Evolutionary conservation across 2,329 filamentous ascomycete genomes (phyloP).

Genomic region (Sclerotinia sclerotiorum): DNA sequence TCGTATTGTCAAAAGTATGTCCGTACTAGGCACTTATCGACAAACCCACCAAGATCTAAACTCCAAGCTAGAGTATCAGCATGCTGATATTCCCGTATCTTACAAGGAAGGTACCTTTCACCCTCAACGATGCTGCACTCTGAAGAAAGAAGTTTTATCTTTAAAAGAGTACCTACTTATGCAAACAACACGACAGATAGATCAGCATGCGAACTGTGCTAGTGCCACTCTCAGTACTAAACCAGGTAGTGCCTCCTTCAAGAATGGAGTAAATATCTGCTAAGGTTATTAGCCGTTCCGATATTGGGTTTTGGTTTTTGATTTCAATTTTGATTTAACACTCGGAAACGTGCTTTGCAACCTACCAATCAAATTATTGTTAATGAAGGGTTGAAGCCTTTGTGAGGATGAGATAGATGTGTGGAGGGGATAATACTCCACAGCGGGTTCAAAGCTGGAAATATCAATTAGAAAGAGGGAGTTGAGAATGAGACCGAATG

Average conservation of each 20-base stretch:
- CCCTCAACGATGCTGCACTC: background rate
- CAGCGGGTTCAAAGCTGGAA: background rate
- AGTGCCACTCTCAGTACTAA: background rate
- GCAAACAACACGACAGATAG: background rate
- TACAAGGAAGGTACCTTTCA: background rate
- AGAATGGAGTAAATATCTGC: slow-evolving; percentile 2
- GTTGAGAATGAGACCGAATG: background rate
- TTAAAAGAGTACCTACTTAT: background rate
- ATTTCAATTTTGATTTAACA: background rate
- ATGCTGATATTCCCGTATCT: background rate
- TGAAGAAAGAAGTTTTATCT: background rate
- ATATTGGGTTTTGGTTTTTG: background rate
- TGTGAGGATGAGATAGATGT: background rate
- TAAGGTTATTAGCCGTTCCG: slow-evolving; percentile 5
- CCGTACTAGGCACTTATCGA: background rate
- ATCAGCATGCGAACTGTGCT: slow-evolving; percentile 3
- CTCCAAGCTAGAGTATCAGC: background rate
- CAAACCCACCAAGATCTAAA: background rate
- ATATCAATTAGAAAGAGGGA: background rate
- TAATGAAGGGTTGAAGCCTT: background rate
- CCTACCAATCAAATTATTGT: background rate
- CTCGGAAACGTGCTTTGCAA: background rate
- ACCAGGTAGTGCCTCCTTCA: background rate
- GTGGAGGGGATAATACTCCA: background rate
- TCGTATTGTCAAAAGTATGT: too few species aligned